Percentiles rank a stretch among this genome's conserved stretches.
These are phyloP conservation scores for Candida sp. DNA, from an alignment of 1,139 yeast genomes.

Conservation along the genomic window DNA sequence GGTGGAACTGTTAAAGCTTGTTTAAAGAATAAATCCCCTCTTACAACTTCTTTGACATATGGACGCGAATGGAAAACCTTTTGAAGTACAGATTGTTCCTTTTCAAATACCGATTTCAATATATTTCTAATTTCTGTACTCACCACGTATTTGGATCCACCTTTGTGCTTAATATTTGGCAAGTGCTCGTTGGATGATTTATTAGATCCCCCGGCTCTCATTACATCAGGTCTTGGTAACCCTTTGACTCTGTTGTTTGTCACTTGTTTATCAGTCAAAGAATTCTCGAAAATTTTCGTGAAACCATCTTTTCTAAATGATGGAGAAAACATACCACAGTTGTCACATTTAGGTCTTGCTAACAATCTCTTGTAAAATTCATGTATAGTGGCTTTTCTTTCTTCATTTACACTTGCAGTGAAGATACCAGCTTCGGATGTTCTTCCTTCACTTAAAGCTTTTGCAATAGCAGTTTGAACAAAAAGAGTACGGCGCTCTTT, in stretches of 20 bases:
- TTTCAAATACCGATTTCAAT: conserved; percentile 67
- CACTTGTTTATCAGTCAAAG: conserved; percentile 76
- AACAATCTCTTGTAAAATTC: conserved; percentile 73
- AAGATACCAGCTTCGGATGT: conserved; percentile 63
- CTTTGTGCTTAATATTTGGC: conserved; percentile 52
- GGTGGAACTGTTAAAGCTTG: conserved; percentile 92
- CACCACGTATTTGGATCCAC: conserved; percentile 79
- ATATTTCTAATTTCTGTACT: conserved; percentile 85
- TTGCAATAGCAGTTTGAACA: conserved; percentile 67
- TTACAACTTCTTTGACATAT: conserved; percentile 41
- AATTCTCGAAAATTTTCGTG: conserved; percentile 86
- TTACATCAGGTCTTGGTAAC: conserved; percentile 67
- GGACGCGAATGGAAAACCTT: conserved; percentile 80
- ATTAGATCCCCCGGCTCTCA: conserved; percentile 25
- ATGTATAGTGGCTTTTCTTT: conserved; percentile 73
- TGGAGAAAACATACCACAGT: conserved; percentile 95
- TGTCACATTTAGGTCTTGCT: conserved; percentile 84
- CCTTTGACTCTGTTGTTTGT: conserved; percentile 84
- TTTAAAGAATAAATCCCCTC: conserved; percentile 86
- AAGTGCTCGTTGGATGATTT: conserved; percentile 17
- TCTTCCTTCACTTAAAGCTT: conserved; percentile 78
- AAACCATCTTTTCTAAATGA: conserved; percentile 93
- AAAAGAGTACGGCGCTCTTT: conserved; percentile 61
- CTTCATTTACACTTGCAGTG: conserved; percentile 85
- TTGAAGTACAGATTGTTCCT: conserved; percentile 62